Percentiles rank a stretch among this genome's conserved stretches.
Conservation (phyloP, 1,139 yeast species). For the Blastobotrys proliferans region DNA sequence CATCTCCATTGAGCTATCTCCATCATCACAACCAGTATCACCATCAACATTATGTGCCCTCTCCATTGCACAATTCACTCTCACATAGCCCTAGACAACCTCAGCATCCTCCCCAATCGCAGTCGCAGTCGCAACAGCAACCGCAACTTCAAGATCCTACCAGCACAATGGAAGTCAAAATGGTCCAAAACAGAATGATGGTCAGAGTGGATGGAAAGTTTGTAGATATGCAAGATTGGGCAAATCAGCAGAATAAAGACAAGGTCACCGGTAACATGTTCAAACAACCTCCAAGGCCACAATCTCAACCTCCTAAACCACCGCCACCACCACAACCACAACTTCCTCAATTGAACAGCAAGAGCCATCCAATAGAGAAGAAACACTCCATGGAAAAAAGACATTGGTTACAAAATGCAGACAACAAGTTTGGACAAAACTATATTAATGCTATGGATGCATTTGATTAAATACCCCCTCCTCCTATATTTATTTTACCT, state of each 20-base stretch:
- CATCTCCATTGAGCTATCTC: neutral
- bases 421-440: conserved; percentile 12
- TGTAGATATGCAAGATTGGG: conserved; percentile 36
- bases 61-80: neutral
- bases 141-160: neutral
- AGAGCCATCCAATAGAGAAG: neutral
- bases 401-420: neutral
- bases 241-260: conserved; percentile 22
- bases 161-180: conserved; percentile 26
- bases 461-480: conserved; percentile 4
- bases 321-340: neutral
- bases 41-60: neutral
- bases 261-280: neutral
- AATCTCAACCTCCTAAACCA: neutral
- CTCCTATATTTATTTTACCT: neutral
- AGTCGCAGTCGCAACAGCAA: neutral
- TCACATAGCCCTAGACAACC: neutral
- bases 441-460: conserved; percentile 15
- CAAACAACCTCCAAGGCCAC: neutral
- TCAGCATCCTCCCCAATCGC: neutral
- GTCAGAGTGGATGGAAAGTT: conserved; percentile 26
- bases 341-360: neutral
- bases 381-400: neutral
- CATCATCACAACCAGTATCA: neutral
- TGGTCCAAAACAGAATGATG: conserved; percentile 32